phyloP scores from a whole-genome alignment of 192 early-diverging fungal genomes.

The Mortierella antarctica region DNA sequence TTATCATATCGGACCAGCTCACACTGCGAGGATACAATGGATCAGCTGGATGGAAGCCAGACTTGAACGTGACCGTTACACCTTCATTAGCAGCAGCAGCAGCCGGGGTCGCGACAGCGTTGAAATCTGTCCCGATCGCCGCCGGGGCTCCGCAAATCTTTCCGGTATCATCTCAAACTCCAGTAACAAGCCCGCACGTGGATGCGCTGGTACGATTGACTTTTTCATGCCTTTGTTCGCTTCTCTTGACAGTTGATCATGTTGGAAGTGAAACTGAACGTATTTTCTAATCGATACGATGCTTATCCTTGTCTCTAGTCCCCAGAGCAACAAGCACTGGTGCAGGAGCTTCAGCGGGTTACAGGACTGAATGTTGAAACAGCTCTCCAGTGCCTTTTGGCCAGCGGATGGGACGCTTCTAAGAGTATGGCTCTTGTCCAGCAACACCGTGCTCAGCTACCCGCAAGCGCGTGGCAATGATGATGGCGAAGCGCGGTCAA shows the following conservation, averaged over 20 bases:
- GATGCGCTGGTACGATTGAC: no score
- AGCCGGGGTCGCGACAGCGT: neutral
- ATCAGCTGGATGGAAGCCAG: constrained; percentile 34
- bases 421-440: constrained; percentile 22
- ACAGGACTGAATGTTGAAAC: constrained; percentile 42
- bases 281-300: neutral
- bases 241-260: neutral
- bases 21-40: constrained; percentile 39
- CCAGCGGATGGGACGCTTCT: constrained; percentile 39
- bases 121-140: neutral
- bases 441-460: constrained; percentile 18
- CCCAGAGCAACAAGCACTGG: constrained; percentile 42
- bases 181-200: no score
- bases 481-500: no score
- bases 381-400: constrained; percentile 38
- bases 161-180: neutral
- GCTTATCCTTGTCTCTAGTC: constrained; percentile 2
- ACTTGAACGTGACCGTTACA: constrained; percentile 2
- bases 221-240: no score
- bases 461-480: constrained; percentile 14
- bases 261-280: neutral
- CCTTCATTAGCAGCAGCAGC: constrained; percentile 7
- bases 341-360: constrained; percentile 31
- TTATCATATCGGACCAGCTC: constrained; percentile 42
- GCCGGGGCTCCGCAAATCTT: neutral